Conservation (phyloP, 2,329 filamentous ascomycete species). For the Cladosporium cucumerinum region DNA sequence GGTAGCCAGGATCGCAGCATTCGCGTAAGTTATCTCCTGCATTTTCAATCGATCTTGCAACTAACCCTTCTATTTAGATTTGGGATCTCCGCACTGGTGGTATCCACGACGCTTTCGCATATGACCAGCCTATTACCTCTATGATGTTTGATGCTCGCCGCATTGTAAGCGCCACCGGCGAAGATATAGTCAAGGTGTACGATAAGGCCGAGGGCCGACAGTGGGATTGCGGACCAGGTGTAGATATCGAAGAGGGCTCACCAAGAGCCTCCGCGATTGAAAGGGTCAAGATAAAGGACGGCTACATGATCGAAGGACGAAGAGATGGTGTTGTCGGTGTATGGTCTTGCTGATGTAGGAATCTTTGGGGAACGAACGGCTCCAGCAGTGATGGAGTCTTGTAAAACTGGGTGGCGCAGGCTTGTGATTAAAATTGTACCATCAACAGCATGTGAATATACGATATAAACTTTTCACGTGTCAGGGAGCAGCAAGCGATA, state of each 20-base stretch:
- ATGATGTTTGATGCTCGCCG: slow-evolving; percentile 96
- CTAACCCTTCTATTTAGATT: no score
- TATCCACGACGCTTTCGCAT: slow-evolving; percentile 93
- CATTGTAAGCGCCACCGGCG: slow-evolving; percentile 85
- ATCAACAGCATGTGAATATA: slow-evolving; percentile 15
- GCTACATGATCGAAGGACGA: slow-evolving; percentile 87
- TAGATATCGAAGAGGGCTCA: slow-evolving; percentile 62
- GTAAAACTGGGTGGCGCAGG: not conserved
- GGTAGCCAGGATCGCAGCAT: slow-evolving; percentile 91
- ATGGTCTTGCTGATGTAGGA: slow-evolving; percentile 66
- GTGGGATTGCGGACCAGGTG: slow-evolving; percentile 88
- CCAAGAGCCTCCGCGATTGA: slow-evolving; percentile 57
- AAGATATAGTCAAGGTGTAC: slow-evolving; percentile 95
- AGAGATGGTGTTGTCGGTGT: slow-evolving; percentile 84
- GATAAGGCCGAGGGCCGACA: slow-evolving; percentile 94
- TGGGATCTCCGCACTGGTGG: slow-evolving; percentile 97
- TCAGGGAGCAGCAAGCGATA: not conserved
- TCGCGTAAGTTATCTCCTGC: slow-evolving; percentile 60
- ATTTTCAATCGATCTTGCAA: not conserved
- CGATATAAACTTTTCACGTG: not conserved
- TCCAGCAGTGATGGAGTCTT: slow-evolving; percentile 3
- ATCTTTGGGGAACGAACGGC: not conserved
- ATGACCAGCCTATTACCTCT: slow-evolving; percentile 84
- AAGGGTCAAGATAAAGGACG: slow-evolving; percentile 84
- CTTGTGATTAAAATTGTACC: slow-evolving; percentile 7